Conservation (phyloP, 2,329 filamentous ascomycete genomes). For the Colletotrichum tamarilloi region DNA sequence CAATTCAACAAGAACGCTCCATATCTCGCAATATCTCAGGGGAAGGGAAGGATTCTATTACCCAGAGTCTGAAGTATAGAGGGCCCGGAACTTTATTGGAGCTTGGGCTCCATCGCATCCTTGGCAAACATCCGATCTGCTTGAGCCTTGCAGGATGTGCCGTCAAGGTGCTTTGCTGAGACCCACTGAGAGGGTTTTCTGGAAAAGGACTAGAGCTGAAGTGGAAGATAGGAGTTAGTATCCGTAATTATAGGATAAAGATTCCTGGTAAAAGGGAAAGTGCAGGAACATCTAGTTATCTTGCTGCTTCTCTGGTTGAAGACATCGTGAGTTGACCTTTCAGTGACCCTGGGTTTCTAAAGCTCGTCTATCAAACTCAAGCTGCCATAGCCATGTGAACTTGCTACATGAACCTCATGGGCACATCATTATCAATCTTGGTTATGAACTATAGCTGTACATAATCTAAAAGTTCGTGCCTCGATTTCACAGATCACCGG, state of each 20-base stretch:
- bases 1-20: background rate
- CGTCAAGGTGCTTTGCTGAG: background rate
- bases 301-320: too few relatives aligned
- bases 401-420: too few relatives aligned
- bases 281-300: too few relatives aligned
- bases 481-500: too few relatives aligned
- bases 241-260: background rate
- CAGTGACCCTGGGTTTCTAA: too few relatives aligned
- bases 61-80: background rate
- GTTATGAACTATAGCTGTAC: too few relatives aligned
- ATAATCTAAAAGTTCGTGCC: too few relatives aligned
- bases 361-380: too few relatives aligned
- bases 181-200: background rate
- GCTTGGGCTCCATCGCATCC: background rate
- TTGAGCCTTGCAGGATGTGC: background rate
- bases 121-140: background rate
- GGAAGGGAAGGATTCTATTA: background rate
- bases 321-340: too few relatives aligned
- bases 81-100: background rate
- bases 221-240: background rate
- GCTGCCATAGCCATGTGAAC: too few relatives aligned
- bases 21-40: background rate
- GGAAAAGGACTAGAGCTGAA: background rate
- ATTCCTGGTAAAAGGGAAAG: too few relatives aligned
- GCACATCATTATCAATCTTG: too few relatives aligned